Percentiles rank a stretch among this genome's conserved stretches.
Evolutionary conservation across 2,329 filamentous ascomycete genomes (phyloP).

Genomic region (Magnaporthiopsis incrustans): DNA sequence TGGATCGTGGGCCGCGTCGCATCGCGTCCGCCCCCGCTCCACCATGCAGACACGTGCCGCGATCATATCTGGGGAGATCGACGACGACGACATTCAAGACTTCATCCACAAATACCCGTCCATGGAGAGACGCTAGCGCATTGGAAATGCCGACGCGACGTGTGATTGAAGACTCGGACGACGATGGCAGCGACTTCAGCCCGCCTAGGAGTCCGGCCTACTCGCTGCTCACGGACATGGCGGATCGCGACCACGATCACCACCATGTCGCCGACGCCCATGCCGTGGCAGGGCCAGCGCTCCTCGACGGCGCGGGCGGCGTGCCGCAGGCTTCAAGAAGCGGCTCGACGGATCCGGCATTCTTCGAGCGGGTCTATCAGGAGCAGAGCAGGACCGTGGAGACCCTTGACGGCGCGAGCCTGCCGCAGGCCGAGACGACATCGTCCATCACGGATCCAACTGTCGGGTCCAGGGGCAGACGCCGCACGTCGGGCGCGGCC

Average conservation of each 20-base stretch:
- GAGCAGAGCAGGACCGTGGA: constrained; percentile 25
- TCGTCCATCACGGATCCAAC: constrained; percentile 20
- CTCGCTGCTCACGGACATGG: neutral
- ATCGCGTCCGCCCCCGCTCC: neutral
- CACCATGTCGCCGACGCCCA: neutral
- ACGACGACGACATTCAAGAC: neutral
- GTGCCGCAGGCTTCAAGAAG: constrained; percentile 12
- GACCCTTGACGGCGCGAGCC: no score
- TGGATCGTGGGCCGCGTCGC: neutral
- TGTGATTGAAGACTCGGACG: constrained; percentile 25
- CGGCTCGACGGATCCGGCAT: constrained; percentile 38
- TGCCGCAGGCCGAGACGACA: constrained; percentile 6
- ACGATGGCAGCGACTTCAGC: constrained; percentile 21
- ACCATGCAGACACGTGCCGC: constrained; percentile 6
- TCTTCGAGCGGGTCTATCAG: constrained; percentile 39
- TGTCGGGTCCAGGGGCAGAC: neutral
- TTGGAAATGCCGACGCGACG: constrained; percentile 16
- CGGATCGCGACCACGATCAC: neutral
- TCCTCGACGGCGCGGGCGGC: neutral
- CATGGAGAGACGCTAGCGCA: neutral
- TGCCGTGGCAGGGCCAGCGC: neutral
- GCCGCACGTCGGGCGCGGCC: no score
- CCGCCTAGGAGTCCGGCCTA: constrained; percentile 13
- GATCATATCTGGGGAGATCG: neutral
- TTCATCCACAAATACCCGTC: neutral